phyloP scores from a whole-genome alignment of 2,329 filamentous ascomycete species.

The Acarospora socialis region DNA sequence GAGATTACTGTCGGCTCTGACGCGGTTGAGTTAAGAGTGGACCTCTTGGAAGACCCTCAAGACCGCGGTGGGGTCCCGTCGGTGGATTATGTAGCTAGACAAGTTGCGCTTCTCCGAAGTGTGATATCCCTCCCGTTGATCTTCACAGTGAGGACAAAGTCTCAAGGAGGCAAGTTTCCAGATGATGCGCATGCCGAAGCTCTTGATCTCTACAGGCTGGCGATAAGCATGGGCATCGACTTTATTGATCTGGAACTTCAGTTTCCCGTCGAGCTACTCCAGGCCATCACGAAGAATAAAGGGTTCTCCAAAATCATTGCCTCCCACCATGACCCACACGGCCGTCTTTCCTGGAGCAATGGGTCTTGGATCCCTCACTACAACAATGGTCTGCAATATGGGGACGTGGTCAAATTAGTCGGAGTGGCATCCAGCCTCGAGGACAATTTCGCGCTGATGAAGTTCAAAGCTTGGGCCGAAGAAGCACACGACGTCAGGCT shows the following conservation, averaged over 20 bases:
- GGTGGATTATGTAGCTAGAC: slow-evolving; percentile 62
- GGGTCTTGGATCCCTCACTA: slow-evolving; percentile 87
- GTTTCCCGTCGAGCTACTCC: slow-evolving; percentile 61
- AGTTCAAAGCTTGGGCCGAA: slow-evolving; percentile 66
- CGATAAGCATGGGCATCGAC: slow-evolving; percentile 71
- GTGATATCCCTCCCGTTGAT: slow-evolving; percentile 65
- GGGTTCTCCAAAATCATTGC: slow-evolving; percentile 74
- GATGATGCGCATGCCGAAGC: slow-evolving; percentile 60
- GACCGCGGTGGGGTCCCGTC: slow-evolving; percentile 42
- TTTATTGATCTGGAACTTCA: slow-evolving; percentile 90
- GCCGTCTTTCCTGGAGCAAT: slow-evolving; percentile 71
- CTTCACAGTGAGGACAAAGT: slow-evolving; percentile 75
- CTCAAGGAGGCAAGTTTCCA: slow-evolving; percentile 79
- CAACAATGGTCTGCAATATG: slow-evolving; percentile 77
- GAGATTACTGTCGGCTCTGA: slow-evolving; percentile 71
- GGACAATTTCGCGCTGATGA: slow-evolving; percentile 74
- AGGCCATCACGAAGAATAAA: slow-evolving; percentile 52
- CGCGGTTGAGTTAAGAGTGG: slow-evolving; percentile 86
- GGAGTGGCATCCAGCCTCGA: slow-evolving; percentile 61
- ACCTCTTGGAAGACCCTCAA: slow-evolving; percentile 64
- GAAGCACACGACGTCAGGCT: slow-evolving; percentile 64
- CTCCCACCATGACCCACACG: slow-evolving; percentile 81
- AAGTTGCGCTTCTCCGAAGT: slow-evolving; percentile 66
- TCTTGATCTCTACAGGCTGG: slow-evolving; percentile 59
- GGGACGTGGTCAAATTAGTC: slow-evolving; percentile 88